Percentiles rank a stretch among this genome's conserved stretches.
These are phyloP conservation scores for Neolentinus lepideus DNA, from an alignment of 1,284 basidiomycete species.

Conservation along the genomic window DNA sequence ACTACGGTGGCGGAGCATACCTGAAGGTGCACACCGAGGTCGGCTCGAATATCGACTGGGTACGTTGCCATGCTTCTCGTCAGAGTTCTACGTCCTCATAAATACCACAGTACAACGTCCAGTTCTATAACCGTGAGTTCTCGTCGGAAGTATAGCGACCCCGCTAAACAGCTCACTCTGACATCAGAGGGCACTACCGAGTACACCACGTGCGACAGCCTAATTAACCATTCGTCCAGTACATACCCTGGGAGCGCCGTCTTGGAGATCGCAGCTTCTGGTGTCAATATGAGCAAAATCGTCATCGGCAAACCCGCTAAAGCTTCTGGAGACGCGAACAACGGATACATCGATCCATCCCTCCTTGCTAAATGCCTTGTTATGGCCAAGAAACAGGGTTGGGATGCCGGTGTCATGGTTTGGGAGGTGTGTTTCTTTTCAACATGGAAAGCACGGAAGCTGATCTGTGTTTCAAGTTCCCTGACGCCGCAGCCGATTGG, in stretches of 20 bases:
- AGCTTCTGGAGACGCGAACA: constrained; percentile 23
- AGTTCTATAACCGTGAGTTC: constrained; percentile 6
- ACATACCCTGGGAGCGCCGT: constrained; percentile 14
- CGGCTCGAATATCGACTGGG: constrained; percentile 3
- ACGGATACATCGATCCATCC: constrained; percentile 13
- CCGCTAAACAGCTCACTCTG: not conserved
- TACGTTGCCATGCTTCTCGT: not conserved
- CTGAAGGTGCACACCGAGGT: not conserved
- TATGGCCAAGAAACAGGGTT: constrained; percentile 13
- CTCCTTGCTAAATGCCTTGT: constrained; percentile 14
- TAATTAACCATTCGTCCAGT: constrained; percentile 10
- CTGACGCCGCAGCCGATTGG: constrained; percentile 39
- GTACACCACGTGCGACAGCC: constrained; percentile 12
- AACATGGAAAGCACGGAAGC: not conserved
- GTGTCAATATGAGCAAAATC: constrained; percentile 16
- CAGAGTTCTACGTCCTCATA: not conserved
- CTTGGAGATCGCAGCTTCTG: constrained; percentile 15
- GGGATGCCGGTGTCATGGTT: constrained; percentile 15
- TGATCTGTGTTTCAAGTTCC: constrained; percentile 23
- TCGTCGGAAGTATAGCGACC: not conserved
- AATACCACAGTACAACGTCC: constrained; percentile 3
- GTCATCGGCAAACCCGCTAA: constrained; percentile 18
- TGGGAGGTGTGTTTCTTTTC: constrained; percentile 1
- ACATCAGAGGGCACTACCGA: constrained; percentile 10
- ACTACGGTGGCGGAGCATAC: not conserved